phyloP scores from a whole-genome alignment of 2,329 filamentous ascomycete genomes.

The Plenodomus lindquistii region DNA sequence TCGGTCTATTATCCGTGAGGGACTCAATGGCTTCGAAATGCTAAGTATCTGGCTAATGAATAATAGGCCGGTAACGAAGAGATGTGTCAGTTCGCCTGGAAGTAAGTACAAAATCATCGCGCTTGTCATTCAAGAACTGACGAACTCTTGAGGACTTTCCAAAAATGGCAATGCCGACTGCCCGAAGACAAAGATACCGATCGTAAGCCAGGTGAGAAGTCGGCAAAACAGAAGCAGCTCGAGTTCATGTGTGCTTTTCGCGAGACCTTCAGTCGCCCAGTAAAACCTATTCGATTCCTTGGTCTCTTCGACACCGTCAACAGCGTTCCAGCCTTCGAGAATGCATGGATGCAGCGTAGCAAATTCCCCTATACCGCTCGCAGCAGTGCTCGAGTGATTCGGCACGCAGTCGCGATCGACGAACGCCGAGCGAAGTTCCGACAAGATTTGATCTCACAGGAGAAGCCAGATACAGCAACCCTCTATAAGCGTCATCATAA shows the following conservation, averaged over 20 bases:
- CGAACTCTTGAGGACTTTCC: conserved; percentile 58
- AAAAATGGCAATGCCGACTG: conserved; percentile 69
- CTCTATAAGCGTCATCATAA: conserved; percentile 35
- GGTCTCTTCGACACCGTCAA: conserved; percentile 85
- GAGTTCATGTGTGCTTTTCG: conserved; percentile 78
- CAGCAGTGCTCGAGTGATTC: conserved; percentile 62
- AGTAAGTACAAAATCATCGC: conserved; percentile 38
- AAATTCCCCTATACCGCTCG: conserved; percentile 71
- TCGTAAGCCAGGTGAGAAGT: conserved; percentile 47
- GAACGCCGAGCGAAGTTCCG: conserved; percentile 73
- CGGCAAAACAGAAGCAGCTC: conserved; percentile 66
- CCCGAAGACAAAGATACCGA: conserved; percentile 30
- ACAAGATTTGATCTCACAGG: conserved; percentile 65
- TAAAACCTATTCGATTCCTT: conserved; percentile 73
- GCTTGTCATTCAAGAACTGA: neutral
- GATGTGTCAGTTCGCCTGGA: conserved; percentile 83
- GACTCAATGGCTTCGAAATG: neutral
- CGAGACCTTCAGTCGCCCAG: conserved; percentile 77
- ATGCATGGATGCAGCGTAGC: conserved; percentile 73
- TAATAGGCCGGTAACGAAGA: conserved; percentile 75
- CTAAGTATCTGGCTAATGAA: neutral
- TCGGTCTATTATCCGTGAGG: conserved; percentile 68
- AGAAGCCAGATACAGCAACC: conserved; percentile 34
- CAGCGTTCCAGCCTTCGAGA: conserved; percentile 76
- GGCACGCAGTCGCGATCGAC: conserved; percentile 72